Base-by-base conservation (phyloP, 1,139 yeast species). In the Meyerozyma sp. region DNA sequence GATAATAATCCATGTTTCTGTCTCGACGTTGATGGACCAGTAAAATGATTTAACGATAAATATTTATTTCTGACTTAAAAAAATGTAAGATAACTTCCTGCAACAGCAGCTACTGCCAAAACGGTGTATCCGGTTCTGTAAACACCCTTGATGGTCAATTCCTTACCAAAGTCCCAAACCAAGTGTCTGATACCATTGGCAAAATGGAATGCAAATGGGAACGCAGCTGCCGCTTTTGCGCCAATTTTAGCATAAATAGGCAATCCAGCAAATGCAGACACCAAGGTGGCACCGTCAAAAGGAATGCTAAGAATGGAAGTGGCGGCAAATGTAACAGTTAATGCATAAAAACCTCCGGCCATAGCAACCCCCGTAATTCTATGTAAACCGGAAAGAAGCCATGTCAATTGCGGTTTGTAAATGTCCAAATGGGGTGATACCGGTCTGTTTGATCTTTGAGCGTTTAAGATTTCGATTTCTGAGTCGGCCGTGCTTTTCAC, bases 151-250 rank as follows among this genome's bases (percentile, higher is more conserved):
- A 87, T 58, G 50, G 90, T 77, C 63, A 91, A 78, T 65, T 84
- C 88, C 55, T 70, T 74, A 61, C 95, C 95, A 44, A 81, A 64
- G 65, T 93, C 98, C 98, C 98, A 93, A 46, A 88, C 61, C 68
- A 91, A 72, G 66, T 93, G 98, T 78, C 98, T 87, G 50, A 91
- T 51, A 57, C 98, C 97, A 65, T 91, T 90, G 63, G 75, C 79
- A 42, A 77, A 62, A 66, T 93, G 98, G 83, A 78, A 90, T 39
- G 86, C 86, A 66, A 93, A 90, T 53, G 97, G 93, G 69, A 79
- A 78, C 5, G 95, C 81, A 58, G 84, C 80, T 35, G 79, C 58
- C 41, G 84, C 82, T 73, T 93, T 93, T 47, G 80, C 67, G 34
- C 75, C 73, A 48, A 79, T 56, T 68, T 90, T 87, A 40, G 74